phyloP scores from a whole-genome alignment of 2,329 filamentous ascomycete species.

The Verticillium alfalfae region DNA sequence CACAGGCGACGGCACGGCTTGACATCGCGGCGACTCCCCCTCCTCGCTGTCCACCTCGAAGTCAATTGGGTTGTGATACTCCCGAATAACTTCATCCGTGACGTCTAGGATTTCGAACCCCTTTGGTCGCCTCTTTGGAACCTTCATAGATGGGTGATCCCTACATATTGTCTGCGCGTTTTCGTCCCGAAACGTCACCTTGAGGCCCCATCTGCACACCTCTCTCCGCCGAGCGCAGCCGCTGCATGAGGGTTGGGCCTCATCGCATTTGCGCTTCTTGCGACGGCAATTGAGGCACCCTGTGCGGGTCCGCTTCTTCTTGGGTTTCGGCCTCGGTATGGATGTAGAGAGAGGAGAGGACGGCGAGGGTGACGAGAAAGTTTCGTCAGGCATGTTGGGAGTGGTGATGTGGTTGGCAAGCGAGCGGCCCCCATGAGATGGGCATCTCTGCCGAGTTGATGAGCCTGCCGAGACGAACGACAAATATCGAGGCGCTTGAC shows the following conservation, averaged over 20 bases:
- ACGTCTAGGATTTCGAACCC: slow-evolving; percentile 30
- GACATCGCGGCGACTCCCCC: background rate
- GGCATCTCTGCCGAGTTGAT: too few relatives aligned
- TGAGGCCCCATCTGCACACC: slow-evolving; percentile 29
- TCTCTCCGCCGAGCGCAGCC: slow-evolving; percentile 24
- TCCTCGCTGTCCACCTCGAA: background rate
- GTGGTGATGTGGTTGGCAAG: background rate
- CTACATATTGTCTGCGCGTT: slow-evolving; percentile 25
- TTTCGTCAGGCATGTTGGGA: background rate
- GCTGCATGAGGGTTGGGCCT: slow-evolving; percentile 25
- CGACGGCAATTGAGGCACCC: slow-evolving; percentile 31
- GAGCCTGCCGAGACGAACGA: too few relatives aligned
- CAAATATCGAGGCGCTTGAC: too few relatives aligned
- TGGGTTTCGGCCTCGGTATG: background rate
- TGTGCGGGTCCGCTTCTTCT: slow-evolving; percentile 21
- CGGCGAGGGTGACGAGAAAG: background rate
- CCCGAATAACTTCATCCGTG: slow-evolving; percentile 28
- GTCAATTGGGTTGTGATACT: slow-evolving; percentile 21
- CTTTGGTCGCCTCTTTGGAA: slow-evolving; percentile 17
- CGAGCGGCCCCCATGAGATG: background rate
- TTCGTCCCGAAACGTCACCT: slow-evolving; percentile 28
- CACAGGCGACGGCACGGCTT: background rate
- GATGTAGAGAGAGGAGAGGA: background rate
- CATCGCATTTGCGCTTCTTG: slow-evolving; percentile 32
- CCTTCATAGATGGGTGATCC: slow-evolving; percentile 26